Evolutionary conservation across 176 grass and related monocot genomes (phyloP).

Genomic region (Sorghum bicolor): Sorghum_bicolor_NCBIv3 NC_012874.2:135501-136000

Average conservation of each 20-base stretch:
- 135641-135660: not conserved
- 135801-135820: not conserved
- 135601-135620: not conserved
- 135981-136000: constrained; percentile 70
- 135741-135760: not conserved
- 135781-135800: not conserved
- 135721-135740: not conserved
- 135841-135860: not conserved
- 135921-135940: constrained; percentile 94
- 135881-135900: constrained; percentile 79
- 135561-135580: not conserved
- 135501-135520: not conserved
- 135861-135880: constrained; percentile 49
- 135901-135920: constrained; percentile 96
- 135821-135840: not conserved
- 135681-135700: not conserved
- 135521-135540: not conserved
- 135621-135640: not conserved
- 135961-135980: constrained; percentile 66
- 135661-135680: not conserved
- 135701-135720: not conserved
- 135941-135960: constrained; percentile 37
- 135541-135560: not conserved
- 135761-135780: not conserved
- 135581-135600: not conserved